Evolutionary conservation across 2,329 filamentous ascomycete species (phyloP).

Genomic region (Zasmidium angulare): DNA sequence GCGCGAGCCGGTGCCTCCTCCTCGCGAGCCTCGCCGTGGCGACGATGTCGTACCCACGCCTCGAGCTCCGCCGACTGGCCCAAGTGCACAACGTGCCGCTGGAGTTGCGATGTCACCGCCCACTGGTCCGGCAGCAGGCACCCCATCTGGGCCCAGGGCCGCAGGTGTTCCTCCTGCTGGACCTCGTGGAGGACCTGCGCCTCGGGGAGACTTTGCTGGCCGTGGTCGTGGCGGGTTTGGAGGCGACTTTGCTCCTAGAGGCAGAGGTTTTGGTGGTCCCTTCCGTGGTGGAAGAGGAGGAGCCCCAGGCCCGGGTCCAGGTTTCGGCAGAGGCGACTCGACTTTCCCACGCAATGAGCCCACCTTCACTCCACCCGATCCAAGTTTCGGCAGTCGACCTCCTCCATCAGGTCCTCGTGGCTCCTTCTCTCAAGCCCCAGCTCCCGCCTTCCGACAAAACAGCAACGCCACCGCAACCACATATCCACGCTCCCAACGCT

Average conservation of each 20-base stretch:
- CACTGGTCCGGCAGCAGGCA: constrained; percentile 30
- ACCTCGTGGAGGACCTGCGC: constrained; percentile 35
- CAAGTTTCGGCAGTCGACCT: constrained; percentile 8
- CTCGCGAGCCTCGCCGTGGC: constrained; percentile 30
- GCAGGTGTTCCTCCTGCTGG: constrained; percentile 30
- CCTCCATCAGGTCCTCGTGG: constrained; percentile 36
- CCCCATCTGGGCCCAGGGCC: constrained; percentile 35
- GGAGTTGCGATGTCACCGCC: constrained; percentile 29
- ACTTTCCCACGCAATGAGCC: constrained; percentile 11
- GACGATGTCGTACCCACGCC: constrained; percentile 24
- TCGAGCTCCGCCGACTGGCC: constrained; percentile 32
- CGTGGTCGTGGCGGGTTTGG: constrained; percentile 43
- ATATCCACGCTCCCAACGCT: constrained; percentile 49
- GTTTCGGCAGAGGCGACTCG: constrained; percentile 34
- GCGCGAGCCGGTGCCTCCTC: constrained; percentile 26
- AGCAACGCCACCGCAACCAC: constrained; percentile 44
- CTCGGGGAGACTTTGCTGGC: constrained; percentile 35
- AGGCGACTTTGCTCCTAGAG: constrained; percentile 28
- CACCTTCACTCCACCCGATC: constrained; percentile 12
- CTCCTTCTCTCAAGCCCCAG: constrained; percentile 26
- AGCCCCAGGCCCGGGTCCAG: constrained; percentile 16
- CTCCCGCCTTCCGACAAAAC: constrained; percentile 36
- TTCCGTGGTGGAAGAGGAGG: constrained; percentile 34
- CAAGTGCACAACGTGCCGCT: constrained; percentile 22
- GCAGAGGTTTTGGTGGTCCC: constrained; percentile 33